Evolutionary conservation across 2,329 filamentous ascomycete species (phyloP).

Genomic region (Colletotrichum ledebouriae): DNA sequence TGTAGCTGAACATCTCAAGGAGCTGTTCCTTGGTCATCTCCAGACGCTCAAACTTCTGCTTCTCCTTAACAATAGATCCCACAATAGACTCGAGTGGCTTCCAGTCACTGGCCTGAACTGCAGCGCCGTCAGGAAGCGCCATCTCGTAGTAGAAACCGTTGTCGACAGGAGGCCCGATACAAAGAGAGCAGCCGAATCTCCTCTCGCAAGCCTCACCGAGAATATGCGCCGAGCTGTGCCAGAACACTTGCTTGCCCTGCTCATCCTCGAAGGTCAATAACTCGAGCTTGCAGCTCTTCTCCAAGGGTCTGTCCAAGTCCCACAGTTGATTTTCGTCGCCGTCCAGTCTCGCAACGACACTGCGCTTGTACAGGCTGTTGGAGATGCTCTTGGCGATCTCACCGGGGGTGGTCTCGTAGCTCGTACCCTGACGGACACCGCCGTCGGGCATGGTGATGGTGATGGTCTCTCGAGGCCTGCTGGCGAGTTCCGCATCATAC

Average conservation of each 20-base stretch:
- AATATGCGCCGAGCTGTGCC: slow-evolving; percentile 93
- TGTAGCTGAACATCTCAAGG: slow-evolving; percentile 90
- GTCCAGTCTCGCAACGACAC: slow-evolving; percentile 87
- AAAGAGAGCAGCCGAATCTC: slow-evolving; percentile 90
- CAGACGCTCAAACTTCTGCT: slow-evolving; percentile 93
- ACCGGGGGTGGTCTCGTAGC: slow-evolving; percentile 92
- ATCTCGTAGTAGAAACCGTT: slow-evolving; percentile 94
- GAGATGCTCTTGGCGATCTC: slow-evolving; percentile 83
- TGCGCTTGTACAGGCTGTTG: slow-evolving; percentile 88
- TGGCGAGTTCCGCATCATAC: slow-evolving; percentile 80
- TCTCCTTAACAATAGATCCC: slow-evolving; percentile 91
- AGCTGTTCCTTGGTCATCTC: slow-evolving; percentile 91
- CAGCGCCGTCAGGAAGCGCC: slow-evolving; percentile 73
- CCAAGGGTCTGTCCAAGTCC: slow-evolving; percentile 92
- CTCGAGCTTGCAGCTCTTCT: slow-evolving; percentile 87
- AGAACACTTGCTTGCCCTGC: slow-evolving; percentile 93
- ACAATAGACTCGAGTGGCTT: slow-evolving; percentile 86
- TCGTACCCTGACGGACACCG: slow-evolving; percentile 78
- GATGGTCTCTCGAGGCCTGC: slow-evolving; percentile 80
- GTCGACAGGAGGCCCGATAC: slow-evolving; percentile 91
- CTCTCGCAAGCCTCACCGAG: slow-evolving; percentile 95
- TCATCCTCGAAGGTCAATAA: slow-evolving; percentile 84
- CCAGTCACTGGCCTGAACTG: slow-evolving; percentile 83
- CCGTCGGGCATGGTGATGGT: slow-evolving; percentile 81
- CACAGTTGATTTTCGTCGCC: slow-evolving; percentile 80